Evolutionary conservation across 192 early-diverging fungal species (phyloP).

Genomic region (Allomyces javanicus): DNA sequence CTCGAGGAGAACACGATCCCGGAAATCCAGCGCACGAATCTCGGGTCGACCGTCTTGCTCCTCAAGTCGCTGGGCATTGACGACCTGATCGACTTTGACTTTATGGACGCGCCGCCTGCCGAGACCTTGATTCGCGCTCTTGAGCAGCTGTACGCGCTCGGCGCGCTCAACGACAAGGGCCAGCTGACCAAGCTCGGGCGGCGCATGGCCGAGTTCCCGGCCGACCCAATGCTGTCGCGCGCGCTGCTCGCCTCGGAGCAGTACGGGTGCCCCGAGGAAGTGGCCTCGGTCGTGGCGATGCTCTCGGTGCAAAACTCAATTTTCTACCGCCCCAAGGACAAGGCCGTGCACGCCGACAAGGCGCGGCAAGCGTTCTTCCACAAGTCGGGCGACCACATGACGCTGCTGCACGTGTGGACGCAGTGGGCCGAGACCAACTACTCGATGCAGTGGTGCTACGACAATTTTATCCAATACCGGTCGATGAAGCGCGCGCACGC

Average conservation of each 20-base stretch:
- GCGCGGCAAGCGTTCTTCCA: slow-evolving; percentile 72
- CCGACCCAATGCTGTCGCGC: slow-evolving; percentile 89
- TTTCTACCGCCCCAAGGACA: slow-evolving; percentile 76
- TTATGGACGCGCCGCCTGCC: slow-evolving; percentile 92
- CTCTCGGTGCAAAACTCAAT: slow-evolving; percentile 62
- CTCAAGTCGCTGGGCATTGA: slow-evolving; percentile 95
- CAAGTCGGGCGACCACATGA: slow-evolving; percentile 88
- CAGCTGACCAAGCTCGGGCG: slow-evolving; percentile 89
- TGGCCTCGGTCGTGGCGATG: slow-evolving; percentile 84
- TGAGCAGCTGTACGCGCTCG: slow-evolving; percentile 77
- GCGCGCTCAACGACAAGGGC: slow-evolving; percentile 76
- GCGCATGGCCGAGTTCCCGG: slow-evolving; percentile 95
- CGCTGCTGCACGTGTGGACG: slow-evolving; percentile 81
- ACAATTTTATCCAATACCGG: slow-evolving; percentile 87
- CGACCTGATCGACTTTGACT: slow-evolving; percentile 90
- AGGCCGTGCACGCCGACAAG: slow-evolving; percentile 80
- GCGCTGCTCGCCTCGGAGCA: slow-evolving; percentile 77
- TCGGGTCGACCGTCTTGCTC: slow-evolving; percentile 70
- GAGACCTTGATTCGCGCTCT: slow-evolving; percentile 81
- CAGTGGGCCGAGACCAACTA: slow-evolving; percentile 75
- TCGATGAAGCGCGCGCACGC: slow-evolving; percentile 78
- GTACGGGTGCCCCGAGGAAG: slow-evolving; percentile 81
- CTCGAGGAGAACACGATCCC: slow-evolving; percentile 86
- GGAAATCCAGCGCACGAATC: slow-evolving; percentile 90
- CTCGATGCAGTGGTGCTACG: slow-evolving; percentile 87